Evolutionary conservation across 495 filamentous ascomycete genomes (phyloP).

Genomic region (Elaphomyces granulatus): DNA sequence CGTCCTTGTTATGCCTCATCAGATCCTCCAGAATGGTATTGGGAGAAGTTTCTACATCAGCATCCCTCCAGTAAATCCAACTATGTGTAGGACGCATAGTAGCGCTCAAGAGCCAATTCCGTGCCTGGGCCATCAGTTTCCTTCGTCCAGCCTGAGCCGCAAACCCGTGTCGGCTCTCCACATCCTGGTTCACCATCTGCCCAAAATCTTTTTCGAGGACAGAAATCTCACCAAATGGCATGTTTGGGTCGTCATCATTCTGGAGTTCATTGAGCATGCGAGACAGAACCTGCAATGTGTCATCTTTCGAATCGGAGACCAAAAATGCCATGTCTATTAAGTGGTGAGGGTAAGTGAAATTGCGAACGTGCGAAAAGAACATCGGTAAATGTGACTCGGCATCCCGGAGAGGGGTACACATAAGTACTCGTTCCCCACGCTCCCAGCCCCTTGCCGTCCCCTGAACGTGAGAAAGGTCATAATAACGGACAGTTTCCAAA

Average conservation of each 20-base stretch:
- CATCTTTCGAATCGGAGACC: constrained; percentile 94
- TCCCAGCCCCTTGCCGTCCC: constrained; percentile 89
- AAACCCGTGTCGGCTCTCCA: constrained; percentile 95
- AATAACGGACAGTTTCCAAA: constrained; percentile 89
- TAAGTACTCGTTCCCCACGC: constrained; percentile 80
- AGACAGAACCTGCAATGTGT: constrained; percentile 62
- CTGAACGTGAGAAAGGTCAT: constrained; percentile 82
- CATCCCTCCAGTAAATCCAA: constrained; percentile 99
- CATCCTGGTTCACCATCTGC: constrained; percentile 94
- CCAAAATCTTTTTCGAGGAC: constrained; percentile 99
- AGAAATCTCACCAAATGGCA: constrained; percentile 90
- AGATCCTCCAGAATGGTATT: constrained; percentile 93
- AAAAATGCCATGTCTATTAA: constrained; percentile 93
- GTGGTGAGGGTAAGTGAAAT: constrained; percentile 95
- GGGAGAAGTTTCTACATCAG: constrained; percentile 94
- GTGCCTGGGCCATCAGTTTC: constrained; percentile 95
- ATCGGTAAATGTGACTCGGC: constrained; percentile 87
- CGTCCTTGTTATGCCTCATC: constrained; percentile 98
- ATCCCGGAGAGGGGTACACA: constrained; percentile 91
- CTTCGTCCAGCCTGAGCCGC: constrained; percentile 86
- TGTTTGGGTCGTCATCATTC: constrained; percentile 54
- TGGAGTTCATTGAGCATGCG: constrained; percentile 69
- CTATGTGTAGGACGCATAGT: constrained; percentile 89
- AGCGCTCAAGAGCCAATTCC: constrained; percentile 94
- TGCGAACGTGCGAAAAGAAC: constrained; percentile 94